phyloP scores from a whole-genome alignment of 306 rosid genomes.

The Delonix regia region DNA sequence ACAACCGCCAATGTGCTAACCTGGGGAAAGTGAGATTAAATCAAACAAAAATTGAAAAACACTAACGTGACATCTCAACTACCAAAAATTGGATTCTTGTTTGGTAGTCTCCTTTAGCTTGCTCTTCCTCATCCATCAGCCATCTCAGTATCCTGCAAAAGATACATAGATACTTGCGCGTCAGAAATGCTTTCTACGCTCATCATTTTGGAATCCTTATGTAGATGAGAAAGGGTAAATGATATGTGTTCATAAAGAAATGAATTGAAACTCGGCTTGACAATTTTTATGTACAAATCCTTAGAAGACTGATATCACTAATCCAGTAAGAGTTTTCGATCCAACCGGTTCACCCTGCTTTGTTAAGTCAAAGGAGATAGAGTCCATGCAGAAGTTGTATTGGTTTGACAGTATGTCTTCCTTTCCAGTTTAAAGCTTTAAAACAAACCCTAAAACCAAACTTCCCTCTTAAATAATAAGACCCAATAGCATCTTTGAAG shows the following conservation, averaged over 20 bases:
- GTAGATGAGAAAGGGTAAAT: not conserved
- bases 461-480: not conserved
- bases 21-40: not conserved
- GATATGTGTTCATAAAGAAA: not conserved
- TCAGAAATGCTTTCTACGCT: not conserved
- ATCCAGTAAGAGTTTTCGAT: not conserved
- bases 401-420: not conserved
- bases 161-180: constrained; percentile 13
- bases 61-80: constrained; percentile 94
- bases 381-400: not conserved
- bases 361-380: not conserved
- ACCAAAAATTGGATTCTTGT: constrained; percentile 73
- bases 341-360: too few species aligned
- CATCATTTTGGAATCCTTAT: not conserved
- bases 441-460: not conserved
- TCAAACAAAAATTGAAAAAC: not conserved
- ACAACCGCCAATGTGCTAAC: constrained; percentile 10
- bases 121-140: constrained; percentile 80
- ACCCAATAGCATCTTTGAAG: not conserved
- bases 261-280: not conserved
- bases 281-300: not conserved
- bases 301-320: not conserved
- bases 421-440: not conserved
- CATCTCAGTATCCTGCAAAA: constrained; percentile 82
- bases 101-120: constrained; percentile 47